Evolutionary conservation across 2,329 filamentous ascomycete genomes (phyloP).

Genomic region (Chaetomium globosum): DNA sequence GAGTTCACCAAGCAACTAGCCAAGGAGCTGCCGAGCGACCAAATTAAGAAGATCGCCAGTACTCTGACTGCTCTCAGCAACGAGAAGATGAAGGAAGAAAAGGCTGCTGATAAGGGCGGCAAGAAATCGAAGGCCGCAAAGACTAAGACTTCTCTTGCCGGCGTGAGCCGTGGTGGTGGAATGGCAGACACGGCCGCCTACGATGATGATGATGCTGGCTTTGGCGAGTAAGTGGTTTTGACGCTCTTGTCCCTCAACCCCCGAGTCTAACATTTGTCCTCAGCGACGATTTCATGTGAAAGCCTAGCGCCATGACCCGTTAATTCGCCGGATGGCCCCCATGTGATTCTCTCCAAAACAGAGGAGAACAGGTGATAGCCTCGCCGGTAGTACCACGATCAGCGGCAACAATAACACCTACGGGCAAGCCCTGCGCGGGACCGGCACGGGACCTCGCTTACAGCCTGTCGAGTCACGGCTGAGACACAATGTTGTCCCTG

Average conservation of each 20-base stretch:
- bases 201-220: constrained; percentile 70
- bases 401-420: background rate
- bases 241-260: background rate
- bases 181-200: constrained; percentile 72
- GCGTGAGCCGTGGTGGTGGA: constrained; percentile 56
- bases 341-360: background rate
- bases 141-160: constrained; percentile 81
- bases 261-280: constrained; percentile 5
- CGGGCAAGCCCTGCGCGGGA: background rate
- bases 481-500: background rate
- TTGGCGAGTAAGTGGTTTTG: constrained; percentile 63
- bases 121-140: constrained; percentile 98
- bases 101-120: constrained; percentile 85
- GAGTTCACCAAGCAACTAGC: constrained; percentile 87
- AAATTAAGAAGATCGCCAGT: constrained; percentile 95
- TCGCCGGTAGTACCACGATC: background rate
- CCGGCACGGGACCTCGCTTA: background rate
- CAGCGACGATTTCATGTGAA: constrained; percentile 76
- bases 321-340: constrained; percentile 22
- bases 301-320: constrained; percentile 27
- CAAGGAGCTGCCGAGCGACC: constrained; percentile 84
- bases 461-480: constrained; percentile 11
- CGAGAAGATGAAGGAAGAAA: constrained; percentile 99
- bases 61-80: constrained; percentile 87
- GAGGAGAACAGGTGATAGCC: constrained; percentile 6